These are phyloP conservation scores for Colletotrichum ledebouriae DNA, from an alignment of 2,329 filamentous ascomycete genomes.

Conservation along the genomic window DNA sequence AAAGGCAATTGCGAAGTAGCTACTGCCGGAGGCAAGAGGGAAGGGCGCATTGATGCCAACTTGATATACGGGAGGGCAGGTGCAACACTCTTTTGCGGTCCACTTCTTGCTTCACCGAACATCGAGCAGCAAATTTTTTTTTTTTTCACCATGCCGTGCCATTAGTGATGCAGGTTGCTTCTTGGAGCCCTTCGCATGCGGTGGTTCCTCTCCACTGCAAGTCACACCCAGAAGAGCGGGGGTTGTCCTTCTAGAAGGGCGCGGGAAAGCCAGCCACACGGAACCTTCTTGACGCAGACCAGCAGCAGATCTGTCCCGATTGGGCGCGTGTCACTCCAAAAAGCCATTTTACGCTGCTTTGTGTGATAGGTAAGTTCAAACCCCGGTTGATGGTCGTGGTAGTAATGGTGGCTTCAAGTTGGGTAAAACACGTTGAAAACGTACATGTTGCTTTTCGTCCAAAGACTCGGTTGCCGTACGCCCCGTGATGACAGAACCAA, in stretches of 20 bases:
- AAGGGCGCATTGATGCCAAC: too few relatives aligned
- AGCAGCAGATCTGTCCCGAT: conserved; percentile 21
- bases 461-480: not conserved
- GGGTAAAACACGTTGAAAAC: conserved; percentile 13
- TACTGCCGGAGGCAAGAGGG: too few relatives aligned
- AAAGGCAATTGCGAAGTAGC: not conserved
- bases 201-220: conserved; percentile 9
- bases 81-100: not conserved
- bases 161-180: not conserved
- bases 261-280: conserved; percentile 35
- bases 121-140: too few relatives aligned
- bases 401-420: conserved; percentile 1
- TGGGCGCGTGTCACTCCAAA: not conserved
- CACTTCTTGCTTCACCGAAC: not conserved
- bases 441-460: not conserved
- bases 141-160: too few relatives aligned
- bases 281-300: conserved; percentile 34
- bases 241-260: conserved; percentile 39
- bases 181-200: conserved; percentile 17
- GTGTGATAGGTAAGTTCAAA: too few relatives aligned
- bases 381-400: not conserved
- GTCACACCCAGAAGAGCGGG: conserved; percentile 8
- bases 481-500: conserved; percentile 3
- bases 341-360: not conserved
- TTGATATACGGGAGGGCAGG: too few relatives aligned